Conservation (phyloP, 768 basidiomycete genomes). For the Leccinellum luteum region DNA sequence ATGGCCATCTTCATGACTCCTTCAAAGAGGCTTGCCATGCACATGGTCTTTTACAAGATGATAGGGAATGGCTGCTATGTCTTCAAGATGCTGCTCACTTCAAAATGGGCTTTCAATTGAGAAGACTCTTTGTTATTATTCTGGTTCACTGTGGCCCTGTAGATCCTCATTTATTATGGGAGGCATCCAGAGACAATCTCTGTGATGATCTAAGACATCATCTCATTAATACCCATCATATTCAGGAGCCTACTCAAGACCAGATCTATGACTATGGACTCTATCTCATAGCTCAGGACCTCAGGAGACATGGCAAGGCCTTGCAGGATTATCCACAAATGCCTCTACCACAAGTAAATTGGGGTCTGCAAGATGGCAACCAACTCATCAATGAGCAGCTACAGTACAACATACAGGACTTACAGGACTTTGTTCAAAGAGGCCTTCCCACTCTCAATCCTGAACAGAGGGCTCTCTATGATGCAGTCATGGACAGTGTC, state of each 20-base stretch:
- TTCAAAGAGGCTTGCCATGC: too few species aligned
- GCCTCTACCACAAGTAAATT: not conserved
- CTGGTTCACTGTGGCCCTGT: too few species aligned
- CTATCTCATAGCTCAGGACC: not conserved
- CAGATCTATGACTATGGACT: not conserved
- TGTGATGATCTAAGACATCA: not conserved
- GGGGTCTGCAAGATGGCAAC: not conserved
- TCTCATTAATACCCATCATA: not conserved
- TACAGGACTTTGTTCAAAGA: not conserved
- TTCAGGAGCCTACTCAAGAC: not conserved
- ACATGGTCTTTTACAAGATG: not conserved
- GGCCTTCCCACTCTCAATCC: not conserved
- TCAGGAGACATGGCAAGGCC: not conserved
- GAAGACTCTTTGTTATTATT: too few species aligned
- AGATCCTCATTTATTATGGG: not conserved
- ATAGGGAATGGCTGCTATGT: too few species aligned
- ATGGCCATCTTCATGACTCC: too few species aligned
- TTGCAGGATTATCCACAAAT: not conserved
- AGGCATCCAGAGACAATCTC: not conserved
- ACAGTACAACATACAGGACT: slow-evolving; percentile 3
- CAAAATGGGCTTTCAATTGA: too few species aligned
- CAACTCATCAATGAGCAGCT: not conserved
- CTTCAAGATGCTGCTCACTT: too few species aligned
- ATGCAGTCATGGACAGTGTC: not conserved
- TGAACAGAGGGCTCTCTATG: not conserved